Evolutionary conservation across 192 early-diverging fungal genomes (phyloP).

Genomic region (Geranomyces michiganensis): DNA sequence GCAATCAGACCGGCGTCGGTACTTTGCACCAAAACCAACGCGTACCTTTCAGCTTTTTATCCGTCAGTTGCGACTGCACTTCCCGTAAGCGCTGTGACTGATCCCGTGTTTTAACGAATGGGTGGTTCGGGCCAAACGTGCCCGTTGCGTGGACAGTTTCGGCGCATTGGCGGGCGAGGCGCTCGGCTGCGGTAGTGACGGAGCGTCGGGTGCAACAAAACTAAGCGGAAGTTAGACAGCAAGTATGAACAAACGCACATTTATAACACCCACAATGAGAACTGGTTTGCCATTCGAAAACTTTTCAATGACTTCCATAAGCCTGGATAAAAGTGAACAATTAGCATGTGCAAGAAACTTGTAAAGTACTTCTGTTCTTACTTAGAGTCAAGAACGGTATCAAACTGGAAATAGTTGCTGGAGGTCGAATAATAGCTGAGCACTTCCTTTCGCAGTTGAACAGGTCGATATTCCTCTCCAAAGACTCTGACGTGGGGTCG

Average conservation of each 20-base stretch:
- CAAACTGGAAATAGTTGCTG: slow-evolving; percentile 58
- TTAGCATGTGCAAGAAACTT: background rate
- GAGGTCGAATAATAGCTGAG: slow-evolving; percentile 46
- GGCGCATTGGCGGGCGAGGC: slow-evolving; percentile 32
- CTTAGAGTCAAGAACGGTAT: slow-evolving; percentile 58
- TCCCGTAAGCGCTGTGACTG: slow-evolving; percentile 32
- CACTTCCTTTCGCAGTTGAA: slow-evolving; percentile 57
- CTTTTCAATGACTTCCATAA: slow-evolving; percentile 42
- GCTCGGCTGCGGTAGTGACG: slow-evolving; percentile 40
- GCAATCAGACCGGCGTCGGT: background rate
- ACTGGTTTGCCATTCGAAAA: slow-evolving; percentile 48
- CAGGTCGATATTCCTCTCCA: slow-evolving; percentile 74
- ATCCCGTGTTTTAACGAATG: slow-evolving; percentile 41
- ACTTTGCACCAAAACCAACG: too few relatives aligned
- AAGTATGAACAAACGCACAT: too few relatives aligned
- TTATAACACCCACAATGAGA: slow-evolving; percentile 40
- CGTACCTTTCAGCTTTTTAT: slow-evolving; percentile 48
- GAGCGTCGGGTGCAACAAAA: slow-evolving; percentile 57
- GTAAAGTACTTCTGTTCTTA: background rate
- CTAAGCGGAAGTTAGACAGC: slow-evolving; percentile 8
- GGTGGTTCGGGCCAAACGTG: slow-evolving; percentile 30
- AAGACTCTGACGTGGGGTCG: slow-evolving; percentile 47
- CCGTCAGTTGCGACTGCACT: slow-evolving; percentile 31
- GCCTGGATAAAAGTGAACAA: slow-evolving; percentile 15
- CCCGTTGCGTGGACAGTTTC: background rate